Evolutionary conservation across 164 flowering plant genomes (phyloP).

Genomic region (Nelumbo lutea): DNA sequence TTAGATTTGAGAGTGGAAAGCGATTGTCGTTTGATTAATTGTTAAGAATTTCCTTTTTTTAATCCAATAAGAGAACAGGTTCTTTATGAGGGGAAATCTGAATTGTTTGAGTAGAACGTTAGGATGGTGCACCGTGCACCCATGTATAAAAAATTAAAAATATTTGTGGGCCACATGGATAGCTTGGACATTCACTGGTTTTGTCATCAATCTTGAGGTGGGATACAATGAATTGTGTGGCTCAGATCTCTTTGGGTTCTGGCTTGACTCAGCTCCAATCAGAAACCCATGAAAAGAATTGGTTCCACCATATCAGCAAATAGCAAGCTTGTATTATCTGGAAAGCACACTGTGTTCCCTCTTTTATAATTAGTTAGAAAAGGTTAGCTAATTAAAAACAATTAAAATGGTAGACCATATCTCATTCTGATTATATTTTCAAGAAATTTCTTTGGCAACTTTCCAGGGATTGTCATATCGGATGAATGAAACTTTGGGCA

Average conservation of each 20-base stretch:
- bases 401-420: conserved; percentile 9
- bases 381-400: neutral
- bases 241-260: too few relatives aligned
- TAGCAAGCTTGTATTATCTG: too few relatives aligned
- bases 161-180: too few relatives aligned
- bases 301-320: too few relatives aligned
- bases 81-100: neutral
- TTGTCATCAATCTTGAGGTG: too few relatives aligned
- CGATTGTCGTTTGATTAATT: conserved; percentile 23
- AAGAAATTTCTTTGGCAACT: conserved; percentile 19
- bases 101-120: neutral
- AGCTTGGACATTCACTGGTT: too few relatives aligned
- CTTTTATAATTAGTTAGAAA: neutral
- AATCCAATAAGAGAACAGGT: neutral
- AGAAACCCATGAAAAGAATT: too few relatives aligned
- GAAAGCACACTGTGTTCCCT: too few relatives aligned
- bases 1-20: conserved; percentile 27
- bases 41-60: neutral
- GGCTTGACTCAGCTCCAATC: too few relatives aligned
- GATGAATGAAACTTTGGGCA: neutral
- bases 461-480: conserved; percentile 11
- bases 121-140: neutral
- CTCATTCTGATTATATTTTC: conserved; percentile 13
- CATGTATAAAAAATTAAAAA: too few relatives aligned
- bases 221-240: too few relatives aligned